Base-by-base conservation (phyloP, 768 basidiomycete genomes). In the Pleurotus citrinopileatus region DNA sequence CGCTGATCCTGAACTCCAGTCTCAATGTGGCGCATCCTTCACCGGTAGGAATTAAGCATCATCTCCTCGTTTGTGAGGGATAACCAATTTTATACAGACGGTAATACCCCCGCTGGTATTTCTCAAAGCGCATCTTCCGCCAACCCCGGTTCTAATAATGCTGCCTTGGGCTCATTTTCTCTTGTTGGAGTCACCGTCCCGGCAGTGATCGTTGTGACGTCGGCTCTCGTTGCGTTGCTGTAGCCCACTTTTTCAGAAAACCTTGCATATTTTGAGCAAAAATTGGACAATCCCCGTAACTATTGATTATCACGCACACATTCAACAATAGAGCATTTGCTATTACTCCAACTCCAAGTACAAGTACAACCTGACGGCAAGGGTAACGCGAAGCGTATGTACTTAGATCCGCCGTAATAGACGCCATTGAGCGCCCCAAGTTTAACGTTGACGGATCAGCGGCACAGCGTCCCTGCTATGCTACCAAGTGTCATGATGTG, bases 21-120 rank as follows among this genome's bases (percentile, higher is more conserved):
- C 55, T 0, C 60, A 75, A 55, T 86, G 84, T 57, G 83, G 83
- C 10, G 60, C 78, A 38, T 67, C 68, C 10, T 86, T 84, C 67
- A 77, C 70, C 42, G 70, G 83, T 85, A n/a, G n/a, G 63, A 55
- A 77, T 65, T 9, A 29, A 9, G 15, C 7, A 4, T n/a, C 20
- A 37, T 28, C 13, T 12, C 37, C 38, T 57, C 13, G 22, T 3
- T 52, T 40, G 53, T 28, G 22, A 37, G 15, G 12, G 23, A 20
- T 51, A 12, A 26, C 38, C 34, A n/a, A 42, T n/a, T 47, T 42
- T 17, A 27, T 36, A 27, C 48, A 77, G 77, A 79, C 60, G 75
- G 75, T 9, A 57, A 57, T 1, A 67, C 63, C 0, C 75, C 76
- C 7, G 59, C 71, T 1, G 65, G 63, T 19, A 72, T 79, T 42